Evolutionary conservation across 148 eudicot genomes (phyloP).

Genomic region (Drosera capensis): DNA sequence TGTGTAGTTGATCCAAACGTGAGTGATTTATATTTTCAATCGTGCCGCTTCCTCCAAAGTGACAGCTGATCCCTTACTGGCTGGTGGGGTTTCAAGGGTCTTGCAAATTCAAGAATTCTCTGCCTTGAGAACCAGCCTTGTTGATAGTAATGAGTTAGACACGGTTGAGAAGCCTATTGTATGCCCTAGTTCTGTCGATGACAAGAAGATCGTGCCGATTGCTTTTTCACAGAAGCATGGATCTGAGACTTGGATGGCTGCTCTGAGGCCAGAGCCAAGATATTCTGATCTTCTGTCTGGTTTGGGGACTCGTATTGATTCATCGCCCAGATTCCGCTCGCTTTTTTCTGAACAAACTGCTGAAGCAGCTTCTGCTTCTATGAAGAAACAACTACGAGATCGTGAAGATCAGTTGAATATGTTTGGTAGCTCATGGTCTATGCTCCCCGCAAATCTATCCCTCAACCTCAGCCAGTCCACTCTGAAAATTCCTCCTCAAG

Average conservation of each 20-base stretch:
- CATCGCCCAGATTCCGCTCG: slow-evolving; percentile 28
- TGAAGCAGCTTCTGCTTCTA: slow-evolving; percentile 12
- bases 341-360: slow-evolving; percentile 22
- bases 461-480: slow-evolving; percentile 52
- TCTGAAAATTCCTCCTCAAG: slow-evolving; percentile 22
- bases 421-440: slow-evolving; percentile 37
- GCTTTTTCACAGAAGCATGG: slow-evolving; percentile 38
- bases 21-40: not conserved
- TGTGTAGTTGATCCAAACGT: not conserved
- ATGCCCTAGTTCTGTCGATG: slow-evolving; percentile 40
- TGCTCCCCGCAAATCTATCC: slow-evolving; percentile 39
- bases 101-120: slow-evolving; percentile 86
- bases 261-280: slow-evolving; percentile 46
- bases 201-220: slow-evolving; percentile 34
- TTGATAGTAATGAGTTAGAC: slow-evolving; percentile 58
- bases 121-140: slow-evolving; percentile 51
- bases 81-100: slow-evolving; percentile 55
- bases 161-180: slow-evolving; percentile 39
- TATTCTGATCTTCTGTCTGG: slow-evolving; percentile 68
- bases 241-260: slow-evolving; percentile 37
- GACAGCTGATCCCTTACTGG: slow-evolving; percentile 46
- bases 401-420: slow-evolving; percentile 45
- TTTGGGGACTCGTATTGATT: slow-evolving; percentile 37
- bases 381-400: slow-evolving; percentile 28
- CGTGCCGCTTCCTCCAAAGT: slow-evolving; percentile 36